Percentiles rank a stretch among this genome's conserved stretches.
Conservation (phyloP, 1,284 basidiomycete genomes). For the Apiotrichum brassicae region DNA sequence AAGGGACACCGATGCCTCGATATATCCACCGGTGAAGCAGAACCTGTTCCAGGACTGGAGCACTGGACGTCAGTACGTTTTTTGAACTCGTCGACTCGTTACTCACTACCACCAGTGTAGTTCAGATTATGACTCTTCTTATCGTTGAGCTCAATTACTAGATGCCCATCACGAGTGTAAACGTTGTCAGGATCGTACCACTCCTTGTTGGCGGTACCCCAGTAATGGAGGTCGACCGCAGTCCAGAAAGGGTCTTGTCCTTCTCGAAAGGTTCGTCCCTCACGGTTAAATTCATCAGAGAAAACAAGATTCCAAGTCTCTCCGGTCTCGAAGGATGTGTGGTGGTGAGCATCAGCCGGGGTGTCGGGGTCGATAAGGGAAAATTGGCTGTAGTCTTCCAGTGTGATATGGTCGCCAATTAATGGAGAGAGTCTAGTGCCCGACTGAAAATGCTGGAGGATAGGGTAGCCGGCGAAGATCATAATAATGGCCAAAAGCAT, state of each 20-base stretch:
- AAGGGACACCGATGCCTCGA: slow-evolving; percentile 62
- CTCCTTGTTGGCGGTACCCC: slow-evolving; percentile 48
- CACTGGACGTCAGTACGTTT: slow-evolving; percentile 52
- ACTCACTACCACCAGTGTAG: slow-evolving; percentile 63
- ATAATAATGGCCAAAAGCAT: slow-evolving; percentile 55
- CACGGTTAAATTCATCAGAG: slow-evolving; percentile 80
- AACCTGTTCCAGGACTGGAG: slow-evolving; percentile 52
- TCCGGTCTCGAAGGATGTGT: slow-evolving; percentile 60
- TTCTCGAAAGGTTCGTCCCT: slow-evolving; percentile 52
- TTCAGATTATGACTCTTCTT: slow-evolving; percentile 65
- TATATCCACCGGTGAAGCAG: slow-evolving; percentile 39
- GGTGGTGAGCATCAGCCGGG: slow-evolving; percentile 54
- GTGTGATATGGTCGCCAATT: too few relatives aligned
- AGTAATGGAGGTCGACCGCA: slow-evolving; percentile 52
- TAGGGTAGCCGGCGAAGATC: slow-evolving; percentile 74
- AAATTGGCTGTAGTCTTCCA: slow-evolving; percentile 50
- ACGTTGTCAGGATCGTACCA: slow-evolving; percentile 69
- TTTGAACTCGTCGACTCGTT: too few relatives aligned
- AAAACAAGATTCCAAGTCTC: slow-evolving; percentile 64
- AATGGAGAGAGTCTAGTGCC: too few relatives aligned
- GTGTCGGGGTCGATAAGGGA: slow-evolving; percentile 63
- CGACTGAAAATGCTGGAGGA: slow-evolving; percentile 52
- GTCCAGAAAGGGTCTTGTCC: slow-evolving; percentile 52
- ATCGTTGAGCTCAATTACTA: slow-evolving; percentile 69
- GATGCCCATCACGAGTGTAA: slow-evolving; percentile 70